phyloP scores from a whole-genome alignment of 108 stramenopile genomes.

The Aurantiochytrium sp. region DNA sequence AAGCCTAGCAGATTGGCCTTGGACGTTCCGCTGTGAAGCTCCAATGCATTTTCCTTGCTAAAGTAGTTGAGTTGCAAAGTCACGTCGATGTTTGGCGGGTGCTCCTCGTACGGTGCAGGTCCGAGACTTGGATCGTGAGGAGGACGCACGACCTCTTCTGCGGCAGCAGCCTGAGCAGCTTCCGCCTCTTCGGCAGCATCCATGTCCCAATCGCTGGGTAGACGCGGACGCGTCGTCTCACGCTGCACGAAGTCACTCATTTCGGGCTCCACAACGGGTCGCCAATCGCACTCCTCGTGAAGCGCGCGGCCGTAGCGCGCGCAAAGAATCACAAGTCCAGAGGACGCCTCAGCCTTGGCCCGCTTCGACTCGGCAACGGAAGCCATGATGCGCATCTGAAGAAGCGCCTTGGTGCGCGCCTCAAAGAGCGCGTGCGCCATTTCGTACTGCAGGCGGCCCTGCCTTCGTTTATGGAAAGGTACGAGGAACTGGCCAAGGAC shows the following conservation, averaged over 20 bases:
- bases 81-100: background rate
- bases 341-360: background rate
- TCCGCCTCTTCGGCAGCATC: background rate
- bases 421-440: background rate
- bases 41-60: background rate
- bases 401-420: background rate
- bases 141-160: background rate
- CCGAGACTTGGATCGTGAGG: background rate
- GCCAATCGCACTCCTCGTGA: conserved; percentile 2
- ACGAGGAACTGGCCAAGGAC: background rate
- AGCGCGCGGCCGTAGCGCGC: background rate
- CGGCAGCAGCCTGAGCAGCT: background rate
- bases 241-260: background rate
- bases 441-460: background rate
- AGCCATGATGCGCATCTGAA: background rate
- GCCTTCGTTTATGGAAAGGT: background rate
- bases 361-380: background rate
- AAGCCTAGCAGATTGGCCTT: conserved; percentile 2
- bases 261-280: background rate
- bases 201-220: background rate
- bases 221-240: background rate
- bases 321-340: background rate
- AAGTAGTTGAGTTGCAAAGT: background rate
- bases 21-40: background rate
- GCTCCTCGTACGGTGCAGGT: background rate